Evolutionary conservation across 106 monocot genomes (phyloP).

Genomic region (Dendrobium officinale): DNA sequence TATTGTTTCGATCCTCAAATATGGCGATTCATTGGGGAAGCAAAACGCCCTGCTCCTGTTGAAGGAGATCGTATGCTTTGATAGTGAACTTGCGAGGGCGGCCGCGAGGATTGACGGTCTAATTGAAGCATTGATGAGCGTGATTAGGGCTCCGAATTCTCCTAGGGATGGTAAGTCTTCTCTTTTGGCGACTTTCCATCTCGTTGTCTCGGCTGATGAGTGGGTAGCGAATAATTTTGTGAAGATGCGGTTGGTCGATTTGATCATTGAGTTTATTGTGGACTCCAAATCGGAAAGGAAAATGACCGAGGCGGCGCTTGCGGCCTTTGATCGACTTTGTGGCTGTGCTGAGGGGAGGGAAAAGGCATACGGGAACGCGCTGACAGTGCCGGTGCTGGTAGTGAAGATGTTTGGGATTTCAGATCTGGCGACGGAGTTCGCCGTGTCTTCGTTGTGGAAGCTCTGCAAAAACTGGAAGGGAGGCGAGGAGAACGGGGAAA

Average conservation of each 20-base stretch:
- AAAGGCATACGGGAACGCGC: slow-evolving; percentile 8
- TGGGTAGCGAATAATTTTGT: slow-evolving; percentile 12
- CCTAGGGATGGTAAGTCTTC: slow-evolving; percentile 1
- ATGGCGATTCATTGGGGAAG: slow-evolving; percentile 24
- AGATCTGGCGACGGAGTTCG: slow-evolving; percentile 25
- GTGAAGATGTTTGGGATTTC: slow-evolving; percentile 32
- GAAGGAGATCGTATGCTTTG: slow-evolving; percentile 19
- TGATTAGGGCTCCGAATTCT: slow-evolving; percentile 39
- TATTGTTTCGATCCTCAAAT: slow-evolving; percentile 22
- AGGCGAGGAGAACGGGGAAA: background rate
- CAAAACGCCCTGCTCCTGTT: slow-evolving; percentile 28
- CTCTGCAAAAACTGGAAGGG: slow-evolving; percentile 13
- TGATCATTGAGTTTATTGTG: slow-evolving; percentile 39
- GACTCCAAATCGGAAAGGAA: slow-evolving; percentile 40
- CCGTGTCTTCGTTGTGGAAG: slow-evolving; percentile 24
- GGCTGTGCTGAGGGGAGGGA: slow-evolving; percentile 3
- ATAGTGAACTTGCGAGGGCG: background rate
- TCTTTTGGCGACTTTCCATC: slow-evolving; percentile 35
- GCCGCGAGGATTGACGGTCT: slow-evolving; percentile 23
- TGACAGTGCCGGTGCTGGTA: slow-evolving; percentile 26
- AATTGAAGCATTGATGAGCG: slow-evolving; percentile 23
- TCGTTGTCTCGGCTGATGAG: slow-evolving; percentile 12
- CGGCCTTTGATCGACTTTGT: slow-evolving; percentile 20
- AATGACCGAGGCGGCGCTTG: slow-evolving; percentile 37
- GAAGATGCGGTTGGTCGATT: slow-evolving; percentile 24